Evolutionary conservation across 805 yeast genomes (phyloP), one percentile per base, ranked within the genome.

Genomic region (Middelhovenomyces tepae): DNA sequence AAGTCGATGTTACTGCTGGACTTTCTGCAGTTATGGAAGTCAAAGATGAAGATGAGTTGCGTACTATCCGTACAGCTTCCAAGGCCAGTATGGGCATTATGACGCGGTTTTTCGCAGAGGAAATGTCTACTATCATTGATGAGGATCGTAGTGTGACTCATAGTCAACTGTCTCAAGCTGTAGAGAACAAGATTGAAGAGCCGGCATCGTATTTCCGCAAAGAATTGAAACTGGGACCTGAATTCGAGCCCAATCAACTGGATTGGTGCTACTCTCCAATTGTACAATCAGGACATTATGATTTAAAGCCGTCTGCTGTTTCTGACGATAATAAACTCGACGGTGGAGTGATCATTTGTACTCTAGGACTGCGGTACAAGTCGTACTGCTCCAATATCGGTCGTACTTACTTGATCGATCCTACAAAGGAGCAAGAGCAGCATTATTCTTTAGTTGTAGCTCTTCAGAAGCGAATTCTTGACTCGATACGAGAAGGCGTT

Each of bases 261-360:
- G 97, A 89, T 54, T 89, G 96, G 95, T 82, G 94, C 44, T 85
- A 83, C 56, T 75, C 86, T 35, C 96, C 97, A 18, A 82, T 86
- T 33, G 70, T 86, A 34, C 94, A 85, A 60, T 79, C 93, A 46
- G 94, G 94, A 35, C 74, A 75, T 35, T 87, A 76, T 51, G 94
- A 86, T 56, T 64, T 87, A 50, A 77, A 71, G 48, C 87, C 93
- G 27, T 76, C 89, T 37, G 94, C 94, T 1, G 73, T 76, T 37
- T 78, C 94, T 1, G 72, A 73, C 33, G 69, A 73, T 39, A 73
- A 70, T 42, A 72, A 70, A 44, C 69, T 71, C 31, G 79, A 83
- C 6, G 71, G 72, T 10, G 89, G 94, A 16, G 85, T 82, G 22
- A 86, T 89, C 32, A 59, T 86, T 43, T 73, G 94, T 4, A 77